A percentile compares a stretch with the other conserved stretches of the same genome.
Evolutionary conservation across 805 yeast genomes (phyloP).

Genomic region (Priceomyces melissophilus): DNA sequence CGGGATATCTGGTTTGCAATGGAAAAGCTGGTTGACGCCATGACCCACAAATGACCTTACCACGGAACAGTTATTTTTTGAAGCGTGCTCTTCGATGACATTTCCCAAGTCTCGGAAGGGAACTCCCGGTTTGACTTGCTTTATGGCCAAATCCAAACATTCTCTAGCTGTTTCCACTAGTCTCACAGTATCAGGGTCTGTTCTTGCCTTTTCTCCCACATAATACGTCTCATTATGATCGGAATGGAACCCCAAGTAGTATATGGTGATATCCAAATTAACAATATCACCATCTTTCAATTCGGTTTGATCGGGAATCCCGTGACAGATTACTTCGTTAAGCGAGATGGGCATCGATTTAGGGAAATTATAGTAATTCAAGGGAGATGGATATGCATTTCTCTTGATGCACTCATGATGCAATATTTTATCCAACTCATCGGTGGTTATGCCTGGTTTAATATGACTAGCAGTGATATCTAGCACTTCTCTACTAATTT

Average conservation of each 20-base stretch:
- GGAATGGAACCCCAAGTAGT: conserved; percentile 84
- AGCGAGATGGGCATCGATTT: conserved; percentile 90
- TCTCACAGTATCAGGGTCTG: conserved; percentile 73
- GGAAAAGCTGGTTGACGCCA: conserved; percentile 85
- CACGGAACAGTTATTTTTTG: conserved; percentile 72
- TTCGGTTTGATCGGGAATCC: conserved; percentile 88
- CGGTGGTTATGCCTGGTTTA: conserved; percentile 89
- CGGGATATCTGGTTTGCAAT: conserved; percentile 87
- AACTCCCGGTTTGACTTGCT: conserved; percentile 84
- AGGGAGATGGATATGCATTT: conserved; percentile 90
- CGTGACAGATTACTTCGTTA: conserved; percentile 95
- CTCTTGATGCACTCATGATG: conserved; percentile 87
- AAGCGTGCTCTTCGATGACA: conserved; percentile 83
- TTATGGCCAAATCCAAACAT: conserved; percentile 79
- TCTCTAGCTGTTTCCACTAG: conserved; percentile 88
- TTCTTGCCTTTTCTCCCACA: conserved; percentile 83
- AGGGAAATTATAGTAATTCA: conserved; percentile 92
- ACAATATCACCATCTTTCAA: conserved; percentile 92
- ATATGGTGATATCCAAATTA: conserved; percentile 84
- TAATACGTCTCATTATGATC: conserved; percentile 96
- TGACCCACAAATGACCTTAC: conserved; percentile 92
- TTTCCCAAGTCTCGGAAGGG: conserved; percentile 85
- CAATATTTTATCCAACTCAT: conserved; percentile 80
- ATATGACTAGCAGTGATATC: conserved; percentile 84
- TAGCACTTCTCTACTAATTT: conserved; percentile 79